Base-by-base conservation (phyloP, 1,284 basidiomycete genomes). In the Rhodotorula mucilaginosa region DNA sequence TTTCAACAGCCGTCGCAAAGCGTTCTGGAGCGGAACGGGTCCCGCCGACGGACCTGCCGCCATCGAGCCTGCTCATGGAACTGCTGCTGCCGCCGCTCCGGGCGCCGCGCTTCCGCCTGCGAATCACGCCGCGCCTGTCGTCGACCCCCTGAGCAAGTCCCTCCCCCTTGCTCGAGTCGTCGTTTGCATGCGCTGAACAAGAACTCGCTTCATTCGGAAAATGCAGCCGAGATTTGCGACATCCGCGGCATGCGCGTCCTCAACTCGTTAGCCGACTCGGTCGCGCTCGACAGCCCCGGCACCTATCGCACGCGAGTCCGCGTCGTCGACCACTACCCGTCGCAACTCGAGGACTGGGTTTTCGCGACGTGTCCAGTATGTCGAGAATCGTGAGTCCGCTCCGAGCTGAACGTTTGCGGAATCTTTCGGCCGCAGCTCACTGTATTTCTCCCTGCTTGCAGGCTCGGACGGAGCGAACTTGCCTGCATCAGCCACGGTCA, bases 301-400 rank as follows among this genome's bases (percentile, higher is more conserved):
- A 65, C 47, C 19, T 73, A 39, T 48, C 34, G 60, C 48, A 57
- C 66, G 44, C 54, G 63, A 5, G 65, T 60, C 6, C 52, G 62
- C 4, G 59, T 71, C 51, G 31, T 65, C 52, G 68, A 65, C 34
- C 61, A 46, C 31, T 16, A 49, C 5, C 71, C 68, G 5, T 4
- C 21, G 1, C 46, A 44, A 2, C 39, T 69, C 2, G 64, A 71
- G 47, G 69, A 74, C 5, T 74, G 67, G 60, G 56, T 69, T 19
- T 12, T 44, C 10, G 69, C 64, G n/a, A 61, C 44, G 19, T 74
- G 73, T 46, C 62, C 67, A 4, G n/a, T 8, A 1, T 71, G 69
- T 29, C 16, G 47, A 15, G n/a, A 21, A 3, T 34, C 23, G 69
- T 71, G 21, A 10, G 72, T 61, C 12, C 29, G 34, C 58, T 26